A percentile compares a stretch with the other conserved stretches of the same genome.
These are phyloP conservation scores for Domatiomyces globalis DNA, from an alignment of 2,329 filamentous ascomycete genomes.

Conservation along the genomic window DNA sequence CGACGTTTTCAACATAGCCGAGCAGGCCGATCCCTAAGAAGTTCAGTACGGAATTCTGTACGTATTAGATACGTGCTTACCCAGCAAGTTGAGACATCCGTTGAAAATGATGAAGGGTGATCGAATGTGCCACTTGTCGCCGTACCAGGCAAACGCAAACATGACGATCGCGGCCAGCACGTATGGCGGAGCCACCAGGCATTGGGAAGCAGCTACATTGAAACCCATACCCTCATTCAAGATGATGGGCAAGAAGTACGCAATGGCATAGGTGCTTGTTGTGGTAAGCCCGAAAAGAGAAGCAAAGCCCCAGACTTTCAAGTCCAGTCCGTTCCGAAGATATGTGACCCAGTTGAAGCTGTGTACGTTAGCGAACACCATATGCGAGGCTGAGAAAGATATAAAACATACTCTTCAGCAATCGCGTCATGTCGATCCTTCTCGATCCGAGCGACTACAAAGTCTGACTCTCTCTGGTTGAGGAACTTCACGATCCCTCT, in stretches of 20 bases:
- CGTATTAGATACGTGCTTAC: slow-evolving; percentile 3
- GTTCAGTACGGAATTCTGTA: neutral
- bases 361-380: slow-evolving; percentile 14
- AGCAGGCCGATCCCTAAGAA: slow-evolving; percentile 51
- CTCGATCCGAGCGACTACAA: slow-evolving; percentile 35
- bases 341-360: slow-evolving; percentile 37
- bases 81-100: slow-evolving; percentile 19
- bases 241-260: slow-evolving; percentile 68
- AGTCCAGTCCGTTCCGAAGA: slow-evolving; percentile 33
- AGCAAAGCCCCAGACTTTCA: slow-evolving; percentile 44
- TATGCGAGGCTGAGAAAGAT: slow-evolving; percentile 16
- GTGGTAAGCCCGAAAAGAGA: slow-evolving; percentile 42
- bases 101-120: slow-evolving; percentile 62
- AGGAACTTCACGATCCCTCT: slow-evolving; percentile 22
- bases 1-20: slow-evolving; percentile 46
- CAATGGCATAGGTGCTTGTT: slow-evolving; percentile 59
- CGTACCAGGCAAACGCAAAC: slow-evolving; percentile 59
- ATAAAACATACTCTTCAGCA: slow-evolving; percentile 25
- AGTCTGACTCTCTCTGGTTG: slow-evolving; percentile 16
- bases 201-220: slow-evolving; percentile 49
- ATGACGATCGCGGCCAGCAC: slow-evolving; percentile 45
- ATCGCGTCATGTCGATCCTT: slow-evolving; percentile 40
- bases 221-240: slow-evolving; percentile 52
- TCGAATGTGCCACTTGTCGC: slow-evolving; percentile 53
- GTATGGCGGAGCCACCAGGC: slow-evolving; percentile 58